Evolutionary conservation across 148 eudicot genomes (phyloP).

Genomic region (Spergularia marina): DNA sequence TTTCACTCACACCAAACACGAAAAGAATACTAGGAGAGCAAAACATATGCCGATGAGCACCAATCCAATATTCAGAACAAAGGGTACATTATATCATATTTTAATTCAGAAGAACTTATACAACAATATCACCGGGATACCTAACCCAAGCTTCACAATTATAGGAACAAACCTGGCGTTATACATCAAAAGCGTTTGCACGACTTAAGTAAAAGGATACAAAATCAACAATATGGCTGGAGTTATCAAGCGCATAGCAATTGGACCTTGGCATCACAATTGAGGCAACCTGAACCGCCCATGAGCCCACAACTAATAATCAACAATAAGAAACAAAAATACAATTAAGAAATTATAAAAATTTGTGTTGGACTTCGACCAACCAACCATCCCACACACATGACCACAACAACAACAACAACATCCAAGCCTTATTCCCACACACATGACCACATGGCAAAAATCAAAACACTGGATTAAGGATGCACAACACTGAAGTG

Average conservation of each 20-base stretch:
- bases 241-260: slow-evolving; percentile 81
- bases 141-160: not conserved
- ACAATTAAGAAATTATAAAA: no score
- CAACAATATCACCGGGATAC: no score
- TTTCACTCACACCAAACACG: not conserved
- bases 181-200: not conserved
- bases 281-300: slow-evolving; percentile 49
- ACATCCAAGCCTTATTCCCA: no score
- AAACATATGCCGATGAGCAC: not conserved
- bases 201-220: slow-evolving; percentile 55
- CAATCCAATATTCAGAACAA: not conserved
- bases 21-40: not conserved
- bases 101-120: not conserved
- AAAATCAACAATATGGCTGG: slow-evolving; percentile 82
- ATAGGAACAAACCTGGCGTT: not conserved
- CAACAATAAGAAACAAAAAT: not conserved
- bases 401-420: no score
- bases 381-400: no score
- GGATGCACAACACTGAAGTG: no score
- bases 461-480: no score
- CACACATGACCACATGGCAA: no score
- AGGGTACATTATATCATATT: not conserved
- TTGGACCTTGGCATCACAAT: slow-evolving; percentile 61
- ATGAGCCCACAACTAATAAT: slow-evolving; percentile 43
- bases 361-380: no score